phyloP scores from a whole-genome alignment of 257 asterid species.

The Scutellaria minor region DNA sequence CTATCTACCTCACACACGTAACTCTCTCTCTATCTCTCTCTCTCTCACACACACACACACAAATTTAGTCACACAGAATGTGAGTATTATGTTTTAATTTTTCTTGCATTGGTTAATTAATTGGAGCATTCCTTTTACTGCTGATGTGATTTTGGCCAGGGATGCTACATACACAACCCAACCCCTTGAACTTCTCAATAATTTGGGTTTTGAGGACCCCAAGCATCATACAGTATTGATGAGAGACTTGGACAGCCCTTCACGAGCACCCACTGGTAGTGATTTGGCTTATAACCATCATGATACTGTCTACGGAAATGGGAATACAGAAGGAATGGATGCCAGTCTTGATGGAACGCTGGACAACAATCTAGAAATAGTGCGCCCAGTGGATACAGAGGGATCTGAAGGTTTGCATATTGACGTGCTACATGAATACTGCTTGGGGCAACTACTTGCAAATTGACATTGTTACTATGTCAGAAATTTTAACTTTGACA shows the following conservation, averaged over 20 bases:
- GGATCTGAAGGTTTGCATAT: constrained; percentile 78
- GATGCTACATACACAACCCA: constrained; percentile 97
- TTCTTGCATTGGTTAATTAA: constrained; percentile 17
- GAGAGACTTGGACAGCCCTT: constrained; percentile 55
- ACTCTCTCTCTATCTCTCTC: background rate
- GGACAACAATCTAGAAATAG: constrained; percentile 57
- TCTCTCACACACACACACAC: constrained; percentile 1
- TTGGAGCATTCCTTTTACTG: constrained; percentile 33
- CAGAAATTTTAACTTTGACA: constrained; percentile 21
- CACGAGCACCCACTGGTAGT: constrained; percentile 43
- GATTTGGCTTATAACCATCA: constrained; percentile 43
- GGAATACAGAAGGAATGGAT: constrained; percentile 44
- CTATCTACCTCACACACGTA: constrained; percentile 10
- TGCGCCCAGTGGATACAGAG: constrained; percentile 57
- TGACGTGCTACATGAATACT: constrained; percentile 26
- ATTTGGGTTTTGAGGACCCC: constrained; percentile 71
- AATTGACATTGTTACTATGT: constrained; percentile 21
- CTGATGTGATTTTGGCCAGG: constrained; percentile 54
- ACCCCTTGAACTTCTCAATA: constrained; percentile 97
- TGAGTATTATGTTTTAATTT: background rate
- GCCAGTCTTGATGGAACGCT: constrained; percentile 46
- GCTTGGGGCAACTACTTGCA: constrained; percentile 4
- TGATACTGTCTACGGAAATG: constrained; percentile 55
- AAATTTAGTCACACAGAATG: background rate
- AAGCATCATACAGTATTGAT: constrained; percentile 54